These are phyloP conservation scores for Primulina huaijiensis DNA, from an alignment of 257 asterid species.

Conservation along the genomic window DNA sequence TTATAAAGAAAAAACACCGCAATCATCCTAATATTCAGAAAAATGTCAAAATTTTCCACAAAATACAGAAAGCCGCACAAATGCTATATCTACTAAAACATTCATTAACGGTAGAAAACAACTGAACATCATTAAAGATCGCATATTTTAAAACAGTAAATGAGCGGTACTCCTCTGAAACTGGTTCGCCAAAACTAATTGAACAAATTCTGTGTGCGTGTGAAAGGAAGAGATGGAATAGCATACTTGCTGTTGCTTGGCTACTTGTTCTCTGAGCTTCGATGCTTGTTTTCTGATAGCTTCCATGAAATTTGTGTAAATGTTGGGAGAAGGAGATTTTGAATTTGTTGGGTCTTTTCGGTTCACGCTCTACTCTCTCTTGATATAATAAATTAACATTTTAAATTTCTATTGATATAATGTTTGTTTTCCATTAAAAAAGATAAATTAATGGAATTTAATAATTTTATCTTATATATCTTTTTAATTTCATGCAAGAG, in stretches of 20 bases:
- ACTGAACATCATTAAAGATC: neutral
- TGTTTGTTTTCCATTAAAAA: no score
- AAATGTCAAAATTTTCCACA: no score
- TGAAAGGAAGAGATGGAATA: slow-evolving; percentile 7
- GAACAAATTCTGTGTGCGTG: neutral
- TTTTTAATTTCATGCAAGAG: no score
- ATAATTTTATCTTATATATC: no score
- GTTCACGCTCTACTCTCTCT: no score
- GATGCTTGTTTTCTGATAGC: slow-evolving; percentile 75
- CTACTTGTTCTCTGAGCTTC: slow-evolving; percentile 76
- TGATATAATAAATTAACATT: no score
- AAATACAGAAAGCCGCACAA: no score
- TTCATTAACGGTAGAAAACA: neutral
- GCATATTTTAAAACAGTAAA: neutral
- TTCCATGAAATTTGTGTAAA: slow-evolving; percentile 34
- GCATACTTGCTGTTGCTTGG: slow-evolving; percentile 63
- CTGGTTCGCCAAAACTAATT: neutral
- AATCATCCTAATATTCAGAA: no score
- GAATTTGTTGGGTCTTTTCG: slow-evolving; percentile 14
- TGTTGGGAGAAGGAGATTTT: slow-evolving; percentile 12
- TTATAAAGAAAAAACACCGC: no score
- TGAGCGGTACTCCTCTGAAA: neutral
- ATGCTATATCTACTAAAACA: no score
- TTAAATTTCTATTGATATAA: no score
- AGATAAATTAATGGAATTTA: no score